Evolutionary conservation across 228 moss, liverwort and hornwort genomes (phyloP), one percentile per base, ranked within the genome.

Genomic region (Sphagnum fallax): DNA sequence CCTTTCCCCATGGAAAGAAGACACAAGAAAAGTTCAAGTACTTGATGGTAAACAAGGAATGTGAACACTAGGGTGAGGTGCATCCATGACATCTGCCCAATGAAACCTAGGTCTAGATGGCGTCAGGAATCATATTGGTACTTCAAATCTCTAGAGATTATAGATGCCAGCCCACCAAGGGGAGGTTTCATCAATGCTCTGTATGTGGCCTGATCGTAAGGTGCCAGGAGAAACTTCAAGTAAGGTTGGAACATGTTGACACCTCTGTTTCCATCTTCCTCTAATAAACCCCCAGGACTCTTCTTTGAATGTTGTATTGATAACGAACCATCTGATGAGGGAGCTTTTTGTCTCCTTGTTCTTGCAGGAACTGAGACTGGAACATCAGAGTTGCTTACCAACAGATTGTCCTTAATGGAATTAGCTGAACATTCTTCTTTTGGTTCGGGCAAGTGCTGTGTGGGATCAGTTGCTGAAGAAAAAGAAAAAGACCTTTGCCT

Each of bases 101-200:
- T 57, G 11, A 47, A 75, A 73, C 60, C 48, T 12, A 55, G 12
- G 12, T 55, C 55, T 55, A 64, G 51, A 53, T 78, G 67, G 63
- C 69, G 61, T 75, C 74, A 84, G 73, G 77, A 79, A 79, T 73
- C 75, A 71, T 81, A 76, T 78, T 81, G 78, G 73, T 67, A 76
- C 64, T 87, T 87, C 77, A 83, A 66, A 70, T 87, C 87, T 67
- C 76, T 61, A 57, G 87, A 87, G 55, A 87, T 90, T 57, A 95
- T 92, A 71, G 92, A 90, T 74, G 90, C 90, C 89, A 95, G 78
- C 79, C 95, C 95, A 67, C 95, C 81, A 66, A 89, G 92, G 79
- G 95, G 95, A 89, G 92, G 92, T 79, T 87, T 95, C 90, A 95
- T 90, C 64, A 81, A 70, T 64, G 92, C 92, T 78, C 95, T 81